A percentile compares a stretch with the other conserved stretches of the same genome.
Conservation (phyloP, 2,329 filamentous ascomycete genomes). For the Paraphaeosphaeria sporulosa region DNA sequence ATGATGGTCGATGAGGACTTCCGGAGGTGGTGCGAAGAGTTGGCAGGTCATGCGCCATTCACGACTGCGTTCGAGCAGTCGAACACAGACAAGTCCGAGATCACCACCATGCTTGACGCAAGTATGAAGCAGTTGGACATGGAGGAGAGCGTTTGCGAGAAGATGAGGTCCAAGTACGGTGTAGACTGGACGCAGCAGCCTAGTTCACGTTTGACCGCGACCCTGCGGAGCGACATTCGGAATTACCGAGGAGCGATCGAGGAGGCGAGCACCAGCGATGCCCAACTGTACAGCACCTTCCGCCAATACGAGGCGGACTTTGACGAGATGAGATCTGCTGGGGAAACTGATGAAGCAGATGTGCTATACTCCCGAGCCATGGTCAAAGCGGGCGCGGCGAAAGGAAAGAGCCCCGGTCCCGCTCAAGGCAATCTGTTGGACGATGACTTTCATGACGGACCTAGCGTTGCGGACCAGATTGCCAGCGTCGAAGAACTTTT, state of each 20-base stretch:
- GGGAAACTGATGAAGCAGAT: slow-evolving; percentile 85
- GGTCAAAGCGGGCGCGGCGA: slow-evolving; percentile 73
- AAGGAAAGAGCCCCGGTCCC: slow-evolving; percentile 68
- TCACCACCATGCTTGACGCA: slow-evolving; percentile 75
- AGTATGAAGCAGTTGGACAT: slow-evolving; percentile 90
- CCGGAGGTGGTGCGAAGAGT: slow-evolving; percentile 89
- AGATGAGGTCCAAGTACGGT: slow-evolving; percentile 98
- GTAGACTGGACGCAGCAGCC: slow-evolving; percentile 97
- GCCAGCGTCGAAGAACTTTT: slow-evolving; percentile 86
- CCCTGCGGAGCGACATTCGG: slow-evolving; percentile 83
- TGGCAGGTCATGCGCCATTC: slow-evolving; percentile 85
- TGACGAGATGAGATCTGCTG: slow-evolving; percentile 92
- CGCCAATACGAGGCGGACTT: slow-evolving; percentile 88
- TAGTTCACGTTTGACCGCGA: slow-evolving; percentile 86
- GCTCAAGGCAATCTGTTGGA: slow-evolving; percentile 84
- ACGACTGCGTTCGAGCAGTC: slow-evolving; percentile 79
- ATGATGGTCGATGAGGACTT: slow-evolving; percentile 90
- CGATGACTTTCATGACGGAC: slow-evolving; percentile 83
- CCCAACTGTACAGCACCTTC: slow-evolving; percentile 81
- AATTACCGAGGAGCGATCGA: slow-evolving; percentile 90
- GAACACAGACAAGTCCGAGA: slow-evolving; percentile 77
- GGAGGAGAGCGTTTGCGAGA: slow-evolving; percentile 98
- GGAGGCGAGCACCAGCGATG: slow-evolving; percentile 86
- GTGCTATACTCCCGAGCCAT: slow-evolving; percentile 88
- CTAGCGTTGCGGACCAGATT: slow-evolving; percentile 89